Evolutionary conservation across 768 basidiomycete species (phyloP).

Genomic region (Tricholomella constricta): DNA sequence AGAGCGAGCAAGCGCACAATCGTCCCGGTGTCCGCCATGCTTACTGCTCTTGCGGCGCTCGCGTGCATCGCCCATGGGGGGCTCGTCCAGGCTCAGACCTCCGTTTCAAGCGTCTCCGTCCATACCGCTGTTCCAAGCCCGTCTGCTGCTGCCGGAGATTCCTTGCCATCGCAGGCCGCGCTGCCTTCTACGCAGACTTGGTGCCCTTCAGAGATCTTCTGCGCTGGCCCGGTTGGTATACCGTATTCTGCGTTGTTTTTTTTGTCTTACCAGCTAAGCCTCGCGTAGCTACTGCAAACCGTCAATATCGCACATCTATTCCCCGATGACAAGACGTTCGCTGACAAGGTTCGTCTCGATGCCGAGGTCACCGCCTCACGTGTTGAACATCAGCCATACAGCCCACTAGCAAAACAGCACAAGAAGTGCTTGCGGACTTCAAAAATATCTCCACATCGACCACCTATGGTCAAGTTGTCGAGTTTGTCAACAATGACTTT

Average conservation of each 20-base stretch:
- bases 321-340: constrained; percentile 84
- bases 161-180: constrained; percentile 65
- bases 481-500: constrained; percentile 77
- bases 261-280: constrained; percentile 1
- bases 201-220: constrained; percentile 79
- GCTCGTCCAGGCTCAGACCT: constrained; percentile 21
- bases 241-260: background rate
- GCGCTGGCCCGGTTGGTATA: constrained; percentile 53
- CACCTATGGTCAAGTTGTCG: constrained; percentile 65
- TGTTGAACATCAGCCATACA: constrained; percentile 30
- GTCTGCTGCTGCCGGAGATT: constrained; percentile 49
- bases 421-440: constrained; percentile 73
- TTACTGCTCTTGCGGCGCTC: constrained; percentile 21
- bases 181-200: constrained; percentile 72
- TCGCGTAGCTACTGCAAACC: constrained; percentile 72
- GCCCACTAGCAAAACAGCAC: constrained; percentile 71
- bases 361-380: background rate
- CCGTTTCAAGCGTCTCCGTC: constrained; percentile 37
- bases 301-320: constrained; percentile 78
- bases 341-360: constrained; percentile 55
- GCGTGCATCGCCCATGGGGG: constrained; percentile 16
- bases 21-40: constrained; percentile 19
- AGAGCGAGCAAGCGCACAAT: background rate
- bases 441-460: constrained; percentile 44
- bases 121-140: constrained; percentile 68